Evolutionary conservation across 345 rosid genomes (phyloP), one percentile per base, ranked within the genome.

Genomic region (Lepidium aucheri): DNA sequence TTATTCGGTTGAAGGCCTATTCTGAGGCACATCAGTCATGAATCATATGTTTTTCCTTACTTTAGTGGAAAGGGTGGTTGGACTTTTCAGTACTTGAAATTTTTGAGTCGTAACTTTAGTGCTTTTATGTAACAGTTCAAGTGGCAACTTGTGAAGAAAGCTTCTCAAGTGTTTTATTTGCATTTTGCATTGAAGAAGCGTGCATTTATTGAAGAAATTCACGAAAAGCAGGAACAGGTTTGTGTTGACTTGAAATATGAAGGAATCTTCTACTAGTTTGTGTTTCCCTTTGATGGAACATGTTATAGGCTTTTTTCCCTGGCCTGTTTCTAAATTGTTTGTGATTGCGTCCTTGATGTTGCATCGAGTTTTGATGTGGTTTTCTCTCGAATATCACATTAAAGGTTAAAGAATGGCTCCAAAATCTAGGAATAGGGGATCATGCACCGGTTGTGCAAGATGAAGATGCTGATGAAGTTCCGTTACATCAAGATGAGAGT

Each of bases 371-470:
- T 81, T 85, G 79, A 84, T 82, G 62, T 77, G 45, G 43, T 77
- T 77, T 77, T 77, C 20, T 45, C 80, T 82, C 80, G 70, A 74
- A 73, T 67, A 66, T 76, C 77, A 70, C 68, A 74, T 85, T 74
- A 79, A 88, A 93, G 98, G 98, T 93, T 85, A 93, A 88, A 93
- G 98, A 90, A 76, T 93, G 98, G 98, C 98, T 93, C 82, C 96
- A 90, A 86, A 90, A 90, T 88, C 96, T 93, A 81, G 98, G 97
- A 86, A 84, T 93, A 39, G 98, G 94, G 74, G 98, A 93, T 65
- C 84, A 88, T 53, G 28, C 83, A 22, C 82, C 81, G 5, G 83
- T 76, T 38, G 80, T 82, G 67, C 96, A 86, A 63, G 99, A 90
- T 35, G 95, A 94, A 49, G 85, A 81, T 64, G 95, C 84, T 46